Evolutionary conservation across 768 basidiomycete species (phyloP).

Genomic region (Artomyces pyxidatus): DNA sequence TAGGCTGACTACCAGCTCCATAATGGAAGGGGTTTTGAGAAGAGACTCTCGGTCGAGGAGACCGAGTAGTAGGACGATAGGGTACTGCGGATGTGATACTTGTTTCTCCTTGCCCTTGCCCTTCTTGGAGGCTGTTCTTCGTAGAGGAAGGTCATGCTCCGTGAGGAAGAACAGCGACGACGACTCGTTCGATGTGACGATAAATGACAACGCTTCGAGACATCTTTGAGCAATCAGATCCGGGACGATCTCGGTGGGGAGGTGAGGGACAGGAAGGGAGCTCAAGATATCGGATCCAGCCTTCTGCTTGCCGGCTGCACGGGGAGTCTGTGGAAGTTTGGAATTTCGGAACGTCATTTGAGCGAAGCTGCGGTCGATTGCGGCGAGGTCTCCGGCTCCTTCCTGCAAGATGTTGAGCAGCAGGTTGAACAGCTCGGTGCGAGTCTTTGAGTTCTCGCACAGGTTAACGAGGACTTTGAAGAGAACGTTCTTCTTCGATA

Average conservation of each 20-base stretch:
- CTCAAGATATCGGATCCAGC: slow-evolving; percentile 43
- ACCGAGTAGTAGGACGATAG: slow-evolving; percentile 81
- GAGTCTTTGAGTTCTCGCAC: slow-evolving; percentile 89
- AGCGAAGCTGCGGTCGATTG: slow-evolving; percentile 89
- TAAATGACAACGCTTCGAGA: slow-evolving; percentile 82
- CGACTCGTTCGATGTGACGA: slow-evolving; percentile 77
- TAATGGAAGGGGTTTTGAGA: slow-evolving; percentile 80
- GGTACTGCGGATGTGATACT: slow-evolving; percentile 73
- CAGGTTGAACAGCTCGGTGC: slow-evolving; percentile 89
- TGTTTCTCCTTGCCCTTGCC: slow-evolving; percentile 95
- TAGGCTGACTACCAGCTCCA: slow-evolving; percentile 87
- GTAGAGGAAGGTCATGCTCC: slow-evolving; percentile 86
- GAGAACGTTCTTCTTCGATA: slow-evolving; percentile 74
- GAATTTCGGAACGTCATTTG: slow-evolving; percentile 74
- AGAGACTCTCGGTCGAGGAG: slow-evolving; percentile 83
- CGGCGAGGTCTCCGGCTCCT: slow-evolving; percentile 84
- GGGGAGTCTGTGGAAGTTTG: slow-evolving; percentile 39
- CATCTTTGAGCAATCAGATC: slow-evolving; percentile 92
- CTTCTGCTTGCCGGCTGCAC: slow-evolving; percentile 64
- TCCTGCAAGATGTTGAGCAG: slow-evolving; percentile 93
- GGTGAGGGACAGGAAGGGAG: slow-evolving; percentile 39
- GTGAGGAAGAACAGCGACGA: slow-evolving; percentile 92
- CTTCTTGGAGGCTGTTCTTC: slow-evolving; percentile 64
- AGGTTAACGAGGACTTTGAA: slow-evolving; percentile 90
- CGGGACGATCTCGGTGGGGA: slow-evolving; percentile 76